Evolutionary conservation across 2,329 filamentous ascomycete species (phyloP), one percentile per base, ranked within the genome.

Genomic region (Penicillium brevicompactum): DNA sequence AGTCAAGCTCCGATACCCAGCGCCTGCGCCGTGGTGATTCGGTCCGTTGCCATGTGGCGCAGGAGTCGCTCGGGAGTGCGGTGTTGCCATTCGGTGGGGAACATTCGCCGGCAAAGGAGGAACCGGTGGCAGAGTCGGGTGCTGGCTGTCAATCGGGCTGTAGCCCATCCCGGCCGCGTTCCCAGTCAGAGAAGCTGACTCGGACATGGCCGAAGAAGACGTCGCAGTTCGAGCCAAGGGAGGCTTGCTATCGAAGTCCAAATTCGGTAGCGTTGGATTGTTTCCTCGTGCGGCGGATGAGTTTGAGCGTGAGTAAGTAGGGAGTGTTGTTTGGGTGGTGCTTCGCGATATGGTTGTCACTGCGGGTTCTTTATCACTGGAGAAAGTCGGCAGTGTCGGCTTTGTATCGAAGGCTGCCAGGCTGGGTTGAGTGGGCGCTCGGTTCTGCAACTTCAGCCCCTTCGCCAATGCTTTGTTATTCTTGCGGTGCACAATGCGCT

Each of bases 391-490:
- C 6, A 93, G 69, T 0, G 90, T 92, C 5, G 78, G 78, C 47
- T 77, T 69, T 32, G 58, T 65, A 53, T 65, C 69, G 31, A 58
- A 58, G 31, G 59, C 57, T 6, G 49, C 68, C n/a, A 67, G 50
- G 24, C 68, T 70, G 16, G 70, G 68, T 43, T 74, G 66, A 2
- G 73, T 77, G 72, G 60, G 78, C 65, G 82, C 84, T 58, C 80
- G 81, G 70, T 89, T 78, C 71, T 67, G 77, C 70, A 71, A 75
- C 71, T 70, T 76, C 51, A 86, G 87, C 50, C 94, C 89, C 65
- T 92, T 91, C 49, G 87, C 89, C 24, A 97, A 77, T 0, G 92
- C 93, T 72, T 91, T 92, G 75, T 94, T 91, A 66, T 96, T 90
- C 76, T 94, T 97, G 66, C 81, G 84, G 51, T 87, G 86, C 4